Evolutionary conservation across 805 yeast species (phyloP).

Genomic region (Myxozyma nipponensis): DNA sequence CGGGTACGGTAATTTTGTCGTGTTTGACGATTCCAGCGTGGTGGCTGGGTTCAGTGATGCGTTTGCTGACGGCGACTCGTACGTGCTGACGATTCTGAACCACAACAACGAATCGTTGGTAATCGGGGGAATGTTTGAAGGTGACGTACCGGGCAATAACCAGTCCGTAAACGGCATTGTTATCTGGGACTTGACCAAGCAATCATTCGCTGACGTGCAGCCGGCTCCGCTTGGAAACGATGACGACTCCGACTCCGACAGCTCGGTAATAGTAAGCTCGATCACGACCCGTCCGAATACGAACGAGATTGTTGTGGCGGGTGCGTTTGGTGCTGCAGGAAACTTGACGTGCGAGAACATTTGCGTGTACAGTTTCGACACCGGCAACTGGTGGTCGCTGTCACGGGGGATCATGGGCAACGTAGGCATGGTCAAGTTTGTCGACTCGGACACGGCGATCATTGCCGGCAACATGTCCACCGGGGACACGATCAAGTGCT

Average conservation of each 20-base stretch:
- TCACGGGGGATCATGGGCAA: constrained; percentile 46
- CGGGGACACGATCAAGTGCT: constrained; percentile 29
- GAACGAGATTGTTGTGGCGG: constrained; percentile 62
- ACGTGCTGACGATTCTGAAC: constrained; percentile 32
- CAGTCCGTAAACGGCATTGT: constrained; percentile 45
- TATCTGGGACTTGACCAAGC: constrained; percentile 48
- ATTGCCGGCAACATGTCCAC: constrained; percentile 55
- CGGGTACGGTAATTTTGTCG: constrained; percentile 34
- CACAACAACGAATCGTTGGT: constrained; percentile 28
- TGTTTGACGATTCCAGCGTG: constrained; percentile 33
- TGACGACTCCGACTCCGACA: constrained; percentile 23
- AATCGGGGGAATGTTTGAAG: constrained; percentile 38
- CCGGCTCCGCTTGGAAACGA: constrained; percentile 45
- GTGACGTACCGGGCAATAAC: constrained; percentile 18
- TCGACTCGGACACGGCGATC: constrained; percentile 40
- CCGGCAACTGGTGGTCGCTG: constrained; percentile 52
- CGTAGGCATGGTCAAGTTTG: constrained; percentile 52
- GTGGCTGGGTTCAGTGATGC: constrained; percentile 29
- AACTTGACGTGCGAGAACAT: constrained; percentile 55
- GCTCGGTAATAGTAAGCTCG: constrained; percentile 41
- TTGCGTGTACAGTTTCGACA: constrained; percentile 59
- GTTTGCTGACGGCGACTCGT: constrained; percentile 15
- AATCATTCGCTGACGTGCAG: constrained; percentile 44
- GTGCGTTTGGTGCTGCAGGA: constrained; percentile 61
- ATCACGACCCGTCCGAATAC: constrained; percentile 42